Evolutionary conservation across 2,329 filamentous ascomycete genomes (phyloP), one percentile per base, ranked within the genome.

Genomic region (Lizonia empirigonia): DNA sequence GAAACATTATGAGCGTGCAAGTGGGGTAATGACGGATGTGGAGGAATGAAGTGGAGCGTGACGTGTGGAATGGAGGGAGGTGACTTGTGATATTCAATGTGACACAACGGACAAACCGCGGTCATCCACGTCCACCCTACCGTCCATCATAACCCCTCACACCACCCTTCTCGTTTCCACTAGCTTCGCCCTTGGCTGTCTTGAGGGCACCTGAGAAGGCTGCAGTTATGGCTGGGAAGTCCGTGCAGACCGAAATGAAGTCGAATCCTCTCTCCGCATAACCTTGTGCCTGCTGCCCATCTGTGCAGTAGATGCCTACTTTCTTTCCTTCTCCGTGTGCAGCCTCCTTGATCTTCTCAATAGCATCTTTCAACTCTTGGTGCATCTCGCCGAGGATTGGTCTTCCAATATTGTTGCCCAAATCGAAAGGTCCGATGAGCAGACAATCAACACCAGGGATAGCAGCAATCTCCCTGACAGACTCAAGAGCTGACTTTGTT

Each of bases 361-460:
- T 82, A 1, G 82, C 82, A 7, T 74, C 69, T 27, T 78, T 76
- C 37, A 84, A 62, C 53, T 83, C 78, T 2, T 75, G 74, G 35
- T 78, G 75, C 68, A 82, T 80, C 3, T 74, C 73, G 2, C 72
- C 70, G 2, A 80, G 53, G 12, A 83, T 79, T 0, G 81, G 80
- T 45, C 79, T 74, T 3, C 81, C 81, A 40, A 84, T 82, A 44
- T 80, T 82, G 60, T 83, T 84, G 18, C 82, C 82, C 1, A 83
- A 69, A 67, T 83, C 81, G 66, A 79, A 82, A 2, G 81, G 81
- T 0, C 81, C 81, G 44, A 83, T 76, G 20, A 83, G 74, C 5
- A 83, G 66, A 19, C 80, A 77, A 51, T 83, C 80, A 7, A 83
- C 76, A 2, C 81, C 81, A 2, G 77, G 75, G 3, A 82, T 72